Evolutionary conservation across 257 asterid genomes (phyloP).

Genomic region (Leonotis leonurus): DNA sequence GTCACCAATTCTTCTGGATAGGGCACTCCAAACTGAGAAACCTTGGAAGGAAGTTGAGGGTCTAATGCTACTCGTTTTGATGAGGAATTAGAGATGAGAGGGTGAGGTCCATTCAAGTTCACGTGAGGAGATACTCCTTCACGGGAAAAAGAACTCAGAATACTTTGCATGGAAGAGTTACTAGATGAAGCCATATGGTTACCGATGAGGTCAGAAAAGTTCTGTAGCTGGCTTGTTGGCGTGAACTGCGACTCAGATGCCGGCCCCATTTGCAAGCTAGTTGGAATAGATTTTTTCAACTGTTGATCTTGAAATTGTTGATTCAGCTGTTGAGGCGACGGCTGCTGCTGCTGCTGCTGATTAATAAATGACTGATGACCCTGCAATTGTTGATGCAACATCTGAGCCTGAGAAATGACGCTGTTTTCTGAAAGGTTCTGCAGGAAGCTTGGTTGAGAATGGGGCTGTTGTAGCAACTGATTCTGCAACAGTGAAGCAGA

Average conservation of each 20-base stretch:
- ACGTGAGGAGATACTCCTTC: slow-evolving; percentile 42
- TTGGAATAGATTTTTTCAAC: slow-evolving; percentile 29
- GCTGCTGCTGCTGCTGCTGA: slow-evolving; percentile 44
- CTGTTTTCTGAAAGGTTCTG: slow-evolving; percentile 55
- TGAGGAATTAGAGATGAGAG: slow-evolving; percentile 46
- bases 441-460: slow-evolving; percentile 47
- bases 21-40: slow-evolving; percentile 48
- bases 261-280: slow-evolving; percentile 37
- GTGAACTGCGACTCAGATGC: slow-evolving; percentile 48
- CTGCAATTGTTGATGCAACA: slow-evolving; percentile 67
- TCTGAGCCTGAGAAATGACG: slow-evolving; percentile 61
- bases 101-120: slow-evolving; percentile 43
- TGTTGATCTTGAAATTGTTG: slow-evolving; percentile 50
- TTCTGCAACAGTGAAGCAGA: slow-evolving; percentile 54
- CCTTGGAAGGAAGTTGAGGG: slow-evolving; percentile 53
- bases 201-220: slow-evolving; percentile 50
- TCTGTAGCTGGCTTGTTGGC: slow-evolving; percentile 51
- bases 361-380: slow-evolving; percentile 36
- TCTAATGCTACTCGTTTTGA: slow-evolving; percentile 71
- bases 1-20: slow-evolving; percentile 46
- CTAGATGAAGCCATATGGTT: slow-evolving; percentile 45
- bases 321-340: slow-evolving; percentile 34
- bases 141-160: slow-evolving; percentile 56
- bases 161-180: slow-evolving; percentile 52
- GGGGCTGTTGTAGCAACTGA: slow-evolving; percentile 58